phyloP scores from a whole-genome alignment of 495 filamentous ascomycete species.

The Jackrogersella multiformis region DNA sequence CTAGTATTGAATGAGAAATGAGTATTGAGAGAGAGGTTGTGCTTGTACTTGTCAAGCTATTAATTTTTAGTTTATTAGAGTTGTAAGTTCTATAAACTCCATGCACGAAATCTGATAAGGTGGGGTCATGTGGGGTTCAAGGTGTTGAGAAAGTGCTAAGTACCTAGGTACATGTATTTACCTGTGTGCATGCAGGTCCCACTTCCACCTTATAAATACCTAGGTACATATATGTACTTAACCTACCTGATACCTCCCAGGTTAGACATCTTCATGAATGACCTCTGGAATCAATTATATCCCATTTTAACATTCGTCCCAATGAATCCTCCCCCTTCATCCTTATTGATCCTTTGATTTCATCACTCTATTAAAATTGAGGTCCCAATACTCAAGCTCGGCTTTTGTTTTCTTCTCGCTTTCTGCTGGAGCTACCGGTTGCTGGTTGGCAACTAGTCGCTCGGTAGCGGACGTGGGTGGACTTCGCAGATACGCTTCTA shows the following conservation, averaged over 20 bases:
- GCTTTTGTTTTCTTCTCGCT: neutral
- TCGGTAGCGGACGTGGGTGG: constrained; percentile 27
- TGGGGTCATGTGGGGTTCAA: too few relatives aligned
- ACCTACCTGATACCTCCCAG: too few relatives aligned
- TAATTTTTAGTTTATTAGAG: neutral
- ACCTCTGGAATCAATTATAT: neutral
- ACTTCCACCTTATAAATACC: too few relatives aligned
- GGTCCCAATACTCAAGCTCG: constrained; percentile 21
- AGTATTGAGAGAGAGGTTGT: neutral
- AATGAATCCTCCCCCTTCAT: neutral
- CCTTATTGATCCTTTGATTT: neutral
- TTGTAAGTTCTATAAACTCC: neutral
- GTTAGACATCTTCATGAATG: too few relatives aligned
- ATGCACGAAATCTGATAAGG: too few relatives aligned
- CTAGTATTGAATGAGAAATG: neutral
- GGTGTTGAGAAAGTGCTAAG: too few relatives aligned
- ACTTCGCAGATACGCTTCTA: constrained; percentile 30
- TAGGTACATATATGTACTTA: too few relatives aligned
- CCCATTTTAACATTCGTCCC: neutral
- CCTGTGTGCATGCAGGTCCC: too few relatives aligned
- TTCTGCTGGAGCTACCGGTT: constrained; percentile 1
- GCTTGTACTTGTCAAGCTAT: neutral
- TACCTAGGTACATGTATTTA: too few relatives aligned
- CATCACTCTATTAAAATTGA: constrained; percentile 10
- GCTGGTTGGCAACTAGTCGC: constrained; percentile 18